Evolutionary conservation across 441 rosid genomes (phyloP).

Genomic region (Macaranga tanarius): DNA sequence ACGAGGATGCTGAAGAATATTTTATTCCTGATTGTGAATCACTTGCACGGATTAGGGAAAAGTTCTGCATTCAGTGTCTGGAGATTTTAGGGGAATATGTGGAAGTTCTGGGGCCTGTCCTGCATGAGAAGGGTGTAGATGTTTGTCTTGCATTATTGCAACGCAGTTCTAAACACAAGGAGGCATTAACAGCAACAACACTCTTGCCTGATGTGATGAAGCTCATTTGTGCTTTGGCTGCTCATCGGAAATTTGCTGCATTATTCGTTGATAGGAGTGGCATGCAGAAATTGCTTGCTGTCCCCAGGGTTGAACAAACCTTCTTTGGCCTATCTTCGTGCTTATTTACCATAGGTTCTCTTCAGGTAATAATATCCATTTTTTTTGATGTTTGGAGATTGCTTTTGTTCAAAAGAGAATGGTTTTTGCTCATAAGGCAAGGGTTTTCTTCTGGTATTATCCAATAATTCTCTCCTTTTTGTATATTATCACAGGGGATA

Average conservation of each 20-base stretch:
- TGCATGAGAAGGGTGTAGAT: slow-evolving; percentile 97
- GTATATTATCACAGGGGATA: slow-evolving; percentile 60
- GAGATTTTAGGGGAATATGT: slow-evolving; percentile 92
- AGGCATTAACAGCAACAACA: slow-evolving; percentile 38
- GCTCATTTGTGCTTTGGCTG: slow-evolving; percentile 96
- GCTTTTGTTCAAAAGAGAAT: slow-evolving; percentile 4
- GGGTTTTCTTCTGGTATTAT: slow-evolving; percentile 14
- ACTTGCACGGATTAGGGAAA: slow-evolving; percentile 84
- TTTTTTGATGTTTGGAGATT: slow-evolving; percentile 17
- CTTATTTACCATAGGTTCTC: slow-evolving; percentile 85
- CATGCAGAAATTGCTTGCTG: slow-evolving; percentile 87
- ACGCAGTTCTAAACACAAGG: slow-evolving; percentile 52
- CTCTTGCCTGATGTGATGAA: slow-evolving; percentile 97
- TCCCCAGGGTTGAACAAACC: slow-evolving; percentile 71
- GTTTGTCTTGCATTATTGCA: slow-evolving; percentile 85
- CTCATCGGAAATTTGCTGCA: slow-evolving; percentile 97
- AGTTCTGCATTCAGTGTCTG: slow-evolving; percentile 90
- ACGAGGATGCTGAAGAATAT: slow-evolving; percentile 61
- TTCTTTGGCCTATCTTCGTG: slow-evolving; percentile 91
- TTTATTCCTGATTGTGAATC: slow-evolving; percentile 66
- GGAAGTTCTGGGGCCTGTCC: slow-evolving; percentile 96
- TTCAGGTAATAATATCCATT: slow-evolving; percentile 60
- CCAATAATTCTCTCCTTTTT: slow-evolving; percentile 17
- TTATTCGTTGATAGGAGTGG: slow-evolving; percentile 98
- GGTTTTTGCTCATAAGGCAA: slow-evolving; percentile 1